phyloP scores from a whole-genome alignment of 441 rosid genomes.

The Pelargonium australe region DNA sequence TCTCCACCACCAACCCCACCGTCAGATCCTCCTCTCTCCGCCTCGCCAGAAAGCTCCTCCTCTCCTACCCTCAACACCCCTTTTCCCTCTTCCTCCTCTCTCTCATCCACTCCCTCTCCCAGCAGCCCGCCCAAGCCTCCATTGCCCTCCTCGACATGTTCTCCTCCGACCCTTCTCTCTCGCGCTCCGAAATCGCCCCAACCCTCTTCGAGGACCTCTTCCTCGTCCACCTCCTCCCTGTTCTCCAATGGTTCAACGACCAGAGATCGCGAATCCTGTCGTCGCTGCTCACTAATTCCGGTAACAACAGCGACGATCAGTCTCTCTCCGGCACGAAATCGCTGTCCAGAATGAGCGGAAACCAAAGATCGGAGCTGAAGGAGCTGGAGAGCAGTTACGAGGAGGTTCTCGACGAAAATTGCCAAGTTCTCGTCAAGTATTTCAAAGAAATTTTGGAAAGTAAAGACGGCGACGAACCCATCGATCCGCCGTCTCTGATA shows the following conservation, averaged over 20 bases:
- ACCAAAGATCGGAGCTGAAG: constrained; percentile 45
- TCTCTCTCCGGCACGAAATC: constrained; percentile 27
- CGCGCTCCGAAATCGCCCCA: constrained; percentile 48
- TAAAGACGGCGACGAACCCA: constrained; percentile 15
- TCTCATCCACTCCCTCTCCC: constrained; percentile 33
- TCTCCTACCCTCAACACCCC: constrained; percentile 30
- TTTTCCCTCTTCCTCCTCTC: constrained; percentile 47
- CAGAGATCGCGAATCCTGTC: constrained; percentile 35
- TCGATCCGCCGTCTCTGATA: constrained; percentile 32
- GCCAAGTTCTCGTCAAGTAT: constrained; percentile 39
- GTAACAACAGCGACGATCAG: constrained; percentile 21
- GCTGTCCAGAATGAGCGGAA: constrained; percentile 49
- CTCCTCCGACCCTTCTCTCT: constrained; percentile 37
- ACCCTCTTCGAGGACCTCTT: constrained; percentile 46
- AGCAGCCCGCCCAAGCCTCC: constrained; percentile 39
- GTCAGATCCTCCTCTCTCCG: constrained; percentile 40
- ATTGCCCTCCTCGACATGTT: constrained; percentile 33
- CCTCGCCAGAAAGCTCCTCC: constrained; percentile 44
- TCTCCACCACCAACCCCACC: constrained; percentile 26
- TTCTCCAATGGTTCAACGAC: constrained; percentile 40
- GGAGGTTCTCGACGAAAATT: constrained; percentile 49
- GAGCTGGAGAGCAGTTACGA: constrained; percentile 44
- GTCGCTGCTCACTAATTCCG: constrained; percentile 13
- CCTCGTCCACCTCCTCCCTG: constrained; percentile 46
- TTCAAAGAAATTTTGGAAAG: constrained; percentile 36